Evolutionary conservation across 23 red algal genomes (phyloP), one percentile per base, ranked within the genome.

Genomic region (Gracilaria domingensis): DNA sequence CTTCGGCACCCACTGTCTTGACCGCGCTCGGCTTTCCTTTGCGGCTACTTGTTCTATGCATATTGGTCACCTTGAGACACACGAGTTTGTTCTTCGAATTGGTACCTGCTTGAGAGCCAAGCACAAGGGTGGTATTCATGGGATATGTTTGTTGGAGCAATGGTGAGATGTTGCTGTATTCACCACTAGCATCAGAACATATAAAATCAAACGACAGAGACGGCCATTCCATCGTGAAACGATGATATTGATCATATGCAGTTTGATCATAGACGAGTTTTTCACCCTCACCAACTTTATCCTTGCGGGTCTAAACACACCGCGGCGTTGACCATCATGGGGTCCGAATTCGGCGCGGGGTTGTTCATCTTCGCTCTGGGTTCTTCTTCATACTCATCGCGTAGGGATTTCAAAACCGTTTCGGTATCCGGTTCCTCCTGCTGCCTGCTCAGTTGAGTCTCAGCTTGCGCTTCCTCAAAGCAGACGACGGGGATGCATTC

Each of bases 311-410:
- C 94, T 62, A 74, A 92, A 96, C 39, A 96, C 83, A 83, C 83
- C 3, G 51, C 55, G 45, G 61, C 82, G 37, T 77, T 66, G 14
- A 58, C 82, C 35, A 53, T 61, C 74, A 88, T 87, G 18, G 82
- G 81, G 37, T 81, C 51, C 12, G 8, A n/a, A n/a, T 53, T 86
- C 28, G 1, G 66, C 50, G 58, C 50, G 50, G 18, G 79, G 64
- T 36, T 56, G 3, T 14, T 51, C 72, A 18, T 45, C 38, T 30
- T 49, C 50, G 13, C 29, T 32, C 26, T 36, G 39, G 6, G 42
- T 28, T 83, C 93, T 32, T 88, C 26, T 36, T 95, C 93, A 44
- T 78, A 95, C 17, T 95, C 93, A 85, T 95, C 93, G 30, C 93
- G 50, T 85, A 90, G 26, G 78, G 77, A 56, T 95, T 95, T 85